Evolutionary conservation across 2,329 filamentous ascomycete species (phyloP), one percentile per base, ranked within the genome.

Genomic region (Diaporthe citriasiana): DNA sequence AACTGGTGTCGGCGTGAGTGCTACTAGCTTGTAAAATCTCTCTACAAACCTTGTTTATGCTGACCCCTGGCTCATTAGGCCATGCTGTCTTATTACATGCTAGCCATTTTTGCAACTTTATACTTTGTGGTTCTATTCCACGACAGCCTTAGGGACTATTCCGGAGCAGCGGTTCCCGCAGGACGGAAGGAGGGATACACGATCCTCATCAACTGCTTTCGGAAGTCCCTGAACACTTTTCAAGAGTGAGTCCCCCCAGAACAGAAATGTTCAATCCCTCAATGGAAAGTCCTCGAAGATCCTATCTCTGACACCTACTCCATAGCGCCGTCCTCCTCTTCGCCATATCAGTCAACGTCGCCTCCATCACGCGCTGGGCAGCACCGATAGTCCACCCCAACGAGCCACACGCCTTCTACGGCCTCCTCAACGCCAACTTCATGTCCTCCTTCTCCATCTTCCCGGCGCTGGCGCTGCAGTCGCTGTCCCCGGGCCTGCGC

Each of bases 31-130:
- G 25, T 10, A 19, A 27, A 25, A 22, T 12, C n/a, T 27, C 25
- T 12, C 12, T 30, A 27, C 25, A 38, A 8, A 40, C 10, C 0
- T 12, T 50, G 9, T 13, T 15, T 17, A 38, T 45, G 45, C 40
- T 73, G 53, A 70, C 42, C 65, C 25, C 33, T 30, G 33, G 10
- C 8, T 35, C 33, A 40, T 25, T 25, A 74, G 74, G 71, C 72
- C 65, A 73, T 76, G 56, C 53, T 74, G 25, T 70, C 70, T 35
- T 76, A 73, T 33, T 76, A 76, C 22, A 69, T 74, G 51, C 70
- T 73, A 2, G 74, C 74, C 22, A 17, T 71, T 27, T 76, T 76
- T 10, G 70, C 63, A 47, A 76, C 74, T 3, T n/a, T 76, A 15
- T 76, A 73, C n/a, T 76, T 70, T 6, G 38, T 76, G n/a, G 53